Evolutionary conservation across 2,329 filamentous ascomycete species (phyloP), one percentile per base, ranked within the genome.

Genomic region (Phymatotrichopsis omnivora): DNA sequence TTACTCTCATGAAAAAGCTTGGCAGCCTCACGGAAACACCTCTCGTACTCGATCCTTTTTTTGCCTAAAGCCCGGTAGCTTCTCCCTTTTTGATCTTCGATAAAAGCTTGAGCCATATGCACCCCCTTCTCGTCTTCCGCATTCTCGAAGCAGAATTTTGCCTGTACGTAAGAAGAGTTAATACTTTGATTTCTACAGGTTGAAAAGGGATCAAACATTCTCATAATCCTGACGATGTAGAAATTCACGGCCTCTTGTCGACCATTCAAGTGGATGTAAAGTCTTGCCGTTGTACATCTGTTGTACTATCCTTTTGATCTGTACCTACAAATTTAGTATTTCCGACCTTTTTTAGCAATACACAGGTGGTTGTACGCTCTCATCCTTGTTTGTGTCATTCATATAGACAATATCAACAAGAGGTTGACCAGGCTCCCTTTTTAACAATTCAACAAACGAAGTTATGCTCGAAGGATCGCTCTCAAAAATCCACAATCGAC

Each of bases 191-290:
- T 24, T 8, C 5, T 4, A 3, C 11, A 12, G 7, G 12, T 16
- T 24, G 7, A 3, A 17, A 14, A 19, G 14, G 12, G 20, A 28
- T 19, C 25, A 8, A n/a, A 57, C 57, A 24, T 53, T 51, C 7
- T 56, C 47, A 32, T 52, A 60, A 20, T 57, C 53, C 39, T 53
- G 54, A 10, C 49, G 47, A 1, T 53, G 38, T 22, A 61, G 45
- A 3, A 59, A 52, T 14, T 58, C 34, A 6, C 40, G 41, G 7
- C 54, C 59, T 31, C 49, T 54, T 7, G 7, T 11, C n/a, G 5
- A 3, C 10, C 3, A 29, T 14, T 28, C 39, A 40, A 43, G 23
- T 47, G 43, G 14, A 42, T 44, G 19, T 47, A 48, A 14, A 51
- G 16, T 7, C 44, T 28, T 7, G 34, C 24, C 12, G 47, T 44